These are phyloP conservation scores for Corylus avellana DNA, from an alignment of 306 rosid species.

Conservation along the genomic window DNA sequence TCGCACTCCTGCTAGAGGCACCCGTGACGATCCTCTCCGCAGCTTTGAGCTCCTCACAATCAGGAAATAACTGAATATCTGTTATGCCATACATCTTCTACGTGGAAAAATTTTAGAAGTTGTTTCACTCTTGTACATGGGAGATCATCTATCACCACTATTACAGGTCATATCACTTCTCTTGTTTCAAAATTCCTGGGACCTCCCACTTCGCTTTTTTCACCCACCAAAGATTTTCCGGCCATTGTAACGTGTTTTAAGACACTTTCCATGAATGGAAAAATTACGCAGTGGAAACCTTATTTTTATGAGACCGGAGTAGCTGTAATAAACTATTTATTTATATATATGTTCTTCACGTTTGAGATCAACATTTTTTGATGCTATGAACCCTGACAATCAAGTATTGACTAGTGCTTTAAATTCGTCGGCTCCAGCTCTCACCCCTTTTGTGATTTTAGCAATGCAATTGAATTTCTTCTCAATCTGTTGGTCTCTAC, in stretches of 20 bases:
- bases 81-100: constrained; percentile 17
- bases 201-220: constrained; percentile 26
- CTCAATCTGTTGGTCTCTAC: neutral
- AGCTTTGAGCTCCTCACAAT: constrained; percentile 86
- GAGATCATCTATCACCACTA: constrained; percentile 25
- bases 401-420: neutral
- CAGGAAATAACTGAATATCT: constrained; percentile 55
- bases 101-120: constrained; percentile 33
- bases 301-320: neutral
- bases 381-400: neutral
- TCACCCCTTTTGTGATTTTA: neutral
- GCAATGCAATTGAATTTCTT: neutral
- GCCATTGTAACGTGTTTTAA: constrained; percentile 42
- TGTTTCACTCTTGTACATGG: constrained; percentile 39
- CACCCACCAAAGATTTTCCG: constrained; percentile 32
- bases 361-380: constrained; percentile 26
- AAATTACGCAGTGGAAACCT: neutral
- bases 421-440: neutral
- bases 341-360: constrained; percentile 14
- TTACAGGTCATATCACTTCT: constrained; percentile 30
- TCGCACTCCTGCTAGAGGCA: constrained; percentile 55
- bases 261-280: constrained; percentile 10
- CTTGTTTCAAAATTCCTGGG: constrained; percentile 18
- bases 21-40: constrained; percentile 77
- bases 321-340: constrained; percentile 34